Evolutionary conservation across 345 rosid species (phyloP), one percentile per base, ranked within the genome.

Genomic region (Garcia nutans): DNA sequence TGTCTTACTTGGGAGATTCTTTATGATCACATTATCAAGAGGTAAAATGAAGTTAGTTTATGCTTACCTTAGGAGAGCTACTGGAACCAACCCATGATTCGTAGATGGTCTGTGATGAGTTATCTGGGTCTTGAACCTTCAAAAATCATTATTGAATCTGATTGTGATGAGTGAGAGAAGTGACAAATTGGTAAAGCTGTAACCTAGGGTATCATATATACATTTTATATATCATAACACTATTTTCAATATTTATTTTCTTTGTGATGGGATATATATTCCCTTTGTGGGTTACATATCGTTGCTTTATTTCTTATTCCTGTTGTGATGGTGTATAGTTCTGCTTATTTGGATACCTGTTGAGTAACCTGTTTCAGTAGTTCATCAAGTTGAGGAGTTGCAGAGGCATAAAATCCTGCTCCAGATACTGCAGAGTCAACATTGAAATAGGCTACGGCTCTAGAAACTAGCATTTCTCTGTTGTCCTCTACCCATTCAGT

Each of bases 401-500:
- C 88, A 68, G 88, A 81, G 19, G 90, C 93, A 33, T 75, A 70
- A 70, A 90, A 93, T 72, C 90, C 96, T 12, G 89, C 78, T 66
- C 93, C 97, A 16, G 82, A 56, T 60, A 92, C 93, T 0, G 89
- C 97, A 44, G 57, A 24, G 69, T 92, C 96, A 49, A 84, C 92
- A 73, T 93, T 93, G 74, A 93, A 73, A 86, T 93, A 90, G 10
- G 94, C 98, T 76, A 92, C 93, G 8, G 88, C 91, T 72, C 88
- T 89, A 6, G 89, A 90, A 79, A 85, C 84, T 57, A 92, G 77
- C 79, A 92, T 72, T 75, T 89, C 93, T 81, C 92, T 88, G 88
- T 93, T 92, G 28, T 90, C 97, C 85, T 93, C 98, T 42, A 87
- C 93, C 98, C 96, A 92, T 77, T 93, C 97, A 10, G 98, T 93